Percentiles rank a stretch among this genome's conserved stretches.
These are phyloP conservation scores for Colletotrichum acutatum DNA, from an alignment of 2,329 filamentous ascomycete species.

Conservation along the genomic window DNA sequence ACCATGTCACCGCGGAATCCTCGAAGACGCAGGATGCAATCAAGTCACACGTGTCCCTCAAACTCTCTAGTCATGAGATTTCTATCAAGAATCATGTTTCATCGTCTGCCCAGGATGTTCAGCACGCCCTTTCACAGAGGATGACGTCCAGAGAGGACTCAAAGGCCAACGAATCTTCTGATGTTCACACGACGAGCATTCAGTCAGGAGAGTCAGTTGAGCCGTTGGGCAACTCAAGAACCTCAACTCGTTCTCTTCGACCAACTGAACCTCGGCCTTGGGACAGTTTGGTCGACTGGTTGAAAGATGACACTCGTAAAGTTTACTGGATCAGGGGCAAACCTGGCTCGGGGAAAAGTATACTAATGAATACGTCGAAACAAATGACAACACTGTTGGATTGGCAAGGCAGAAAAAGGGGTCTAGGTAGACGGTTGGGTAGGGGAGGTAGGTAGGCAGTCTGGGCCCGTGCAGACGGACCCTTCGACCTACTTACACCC, in stretches of 20 bases:
- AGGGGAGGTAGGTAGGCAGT: too few species aligned
- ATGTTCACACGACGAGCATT: too few species aligned
- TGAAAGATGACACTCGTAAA: neutral
- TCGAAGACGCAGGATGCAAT: neutral
- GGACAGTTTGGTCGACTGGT: neutral
- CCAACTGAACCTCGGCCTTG: neutral
- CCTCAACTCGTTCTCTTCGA: too few species aligned
- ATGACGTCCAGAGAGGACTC: neutral
- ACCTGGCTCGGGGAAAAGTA: conserved; percentile 46
- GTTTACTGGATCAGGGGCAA: conserved; percentile 47
- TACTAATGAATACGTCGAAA: conserved; percentile 43
- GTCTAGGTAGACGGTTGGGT: too few species aligned
- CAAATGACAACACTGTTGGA: too few species aligned
- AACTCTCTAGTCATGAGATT: neutral
- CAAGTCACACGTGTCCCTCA: neutral
- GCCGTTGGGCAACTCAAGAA: too few species aligned
- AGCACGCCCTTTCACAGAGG: neutral
- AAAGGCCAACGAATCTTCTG: neutral
- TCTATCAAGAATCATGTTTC: neutral
- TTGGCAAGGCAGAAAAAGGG: too few species aligned
- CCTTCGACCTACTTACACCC: too few species aligned
- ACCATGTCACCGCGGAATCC: neutral
- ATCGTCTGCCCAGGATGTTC: neutral
- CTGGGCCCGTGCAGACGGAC: too few species aligned
- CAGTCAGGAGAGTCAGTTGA: too few species aligned